These are phyloP conservation scores for Chalciporus pseudorubinellus DNA, from an alignment of 768 basidiomycete species.

Conservation along the genomic window DNA sequence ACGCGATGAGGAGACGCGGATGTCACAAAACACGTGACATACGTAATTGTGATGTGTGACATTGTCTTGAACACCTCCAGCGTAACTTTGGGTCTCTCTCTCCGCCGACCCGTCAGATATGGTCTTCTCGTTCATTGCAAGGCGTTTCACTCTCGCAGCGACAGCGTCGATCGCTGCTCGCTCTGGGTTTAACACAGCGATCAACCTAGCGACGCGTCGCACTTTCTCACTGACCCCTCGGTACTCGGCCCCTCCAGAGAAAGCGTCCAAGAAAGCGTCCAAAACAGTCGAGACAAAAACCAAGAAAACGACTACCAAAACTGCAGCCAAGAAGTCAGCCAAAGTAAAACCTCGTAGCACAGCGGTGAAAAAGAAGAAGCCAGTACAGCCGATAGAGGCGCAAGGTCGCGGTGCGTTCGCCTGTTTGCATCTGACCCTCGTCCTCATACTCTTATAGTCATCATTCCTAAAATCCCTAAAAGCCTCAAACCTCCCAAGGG, in stretches of 20 bases:
- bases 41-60: constrained; percentile 16
- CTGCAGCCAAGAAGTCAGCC: not conserved
- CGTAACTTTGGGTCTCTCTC: not conserved
- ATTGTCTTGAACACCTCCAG: not conserved
- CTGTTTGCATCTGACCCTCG: too few species aligned
- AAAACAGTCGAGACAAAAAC: constrained; percentile 5
- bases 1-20: not conserved
- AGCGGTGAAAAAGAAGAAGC: not conserved
- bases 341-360: not conserved
- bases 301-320: constrained; percentile 10
- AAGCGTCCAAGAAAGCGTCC: constrained; percentile 1
- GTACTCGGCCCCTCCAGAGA: constrained; percentile 8
- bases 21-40: constrained; percentile 18
- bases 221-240: constrained; percentile 24
- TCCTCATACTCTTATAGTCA: too few species aligned
- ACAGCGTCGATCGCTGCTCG: constrained; percentile 1
- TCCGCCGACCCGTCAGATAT: not conserved
- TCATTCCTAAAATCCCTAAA: constrained; percentile 11
- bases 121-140: constrained; percentile 17
- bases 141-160: constrained; percentile 1
- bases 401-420: too few species aligned
- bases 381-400: too few species aligned
- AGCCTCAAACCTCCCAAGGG: constrained; percentile 27
- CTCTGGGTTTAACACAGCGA: not conserved
- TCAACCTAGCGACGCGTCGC: constrained; percentile 20